Base-by-base conservation (phyloP, 805 yeast species). In the Cyberlindnera mrakii region DNA sequence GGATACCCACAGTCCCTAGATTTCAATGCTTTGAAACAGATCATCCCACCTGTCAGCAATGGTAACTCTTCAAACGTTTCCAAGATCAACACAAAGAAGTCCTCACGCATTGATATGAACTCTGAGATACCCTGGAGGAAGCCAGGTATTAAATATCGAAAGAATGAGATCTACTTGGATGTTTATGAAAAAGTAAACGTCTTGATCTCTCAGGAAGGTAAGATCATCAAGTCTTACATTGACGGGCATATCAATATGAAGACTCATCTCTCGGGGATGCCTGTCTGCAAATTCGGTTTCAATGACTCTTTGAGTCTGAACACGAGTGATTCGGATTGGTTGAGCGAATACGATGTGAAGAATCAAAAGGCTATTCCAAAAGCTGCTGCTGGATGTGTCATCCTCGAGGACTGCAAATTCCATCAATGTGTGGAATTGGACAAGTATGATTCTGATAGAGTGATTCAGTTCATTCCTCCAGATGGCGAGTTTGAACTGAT, bases 401-500 rank as follows among this genome's bases (percentile, higher is more conserved):
- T 71, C 0, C 64, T 89, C 10, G 86, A 83, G 52, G 95, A 88
- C 59, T 80, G 85, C 53, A 86, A 83, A 50, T 84, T 88, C 63
- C 96, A 88, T 62, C 91, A 86, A 54, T 85, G 96, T 62, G 96
- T 88, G 20, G 78, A 82, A 47, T 67, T 87, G 43, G 76, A 77
- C 45, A 74, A 77, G 51, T 86, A 82, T 60, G 88, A 85, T 47
- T 58, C 70, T 17, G 80, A 82, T 20, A 67, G 84, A 33, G 65
- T 76, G 19, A 82, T 89, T 45, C 77, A 74, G 37, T 88, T 89
- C 50, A 69, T 80, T 11, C 96, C 96, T 3, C 96, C 96, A 2
- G 96, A 88, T 63, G 95, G 95, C 0, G 77, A 79, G 40, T 85
- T 87, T 58, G 91, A 87, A 60, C 72, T 89, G 46, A 81, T 89